Evolutionary conservation across 306 rosid genomes (phyloP), one percentile per base, ranked within the genome.

Genomic region (Trichosanthes truncata): DNA sequence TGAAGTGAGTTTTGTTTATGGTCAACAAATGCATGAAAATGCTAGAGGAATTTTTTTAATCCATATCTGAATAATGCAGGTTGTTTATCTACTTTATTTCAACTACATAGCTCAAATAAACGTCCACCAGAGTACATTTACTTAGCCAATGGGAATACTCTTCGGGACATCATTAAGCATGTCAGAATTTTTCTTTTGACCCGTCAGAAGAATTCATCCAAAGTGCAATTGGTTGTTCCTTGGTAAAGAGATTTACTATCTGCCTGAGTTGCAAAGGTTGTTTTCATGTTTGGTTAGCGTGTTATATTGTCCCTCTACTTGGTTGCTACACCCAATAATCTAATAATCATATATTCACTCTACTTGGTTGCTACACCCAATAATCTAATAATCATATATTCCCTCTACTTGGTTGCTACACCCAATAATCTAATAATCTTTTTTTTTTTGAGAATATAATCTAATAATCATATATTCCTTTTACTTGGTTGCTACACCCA

Each of bases 221-320:
- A 78, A 91, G 81, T 79, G 81, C 84, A 80, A 83, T 88, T 63
- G 98, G 94, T 72, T 81, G 77, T 73, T 86, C 89, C 46, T 61
- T 63, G 53, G 31, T 91, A 77, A 88, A 86, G 81, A 88, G 86
- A 29, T 91, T 93, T 85, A 51, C 76, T 56, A 72, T 85, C 63
- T 96, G 97, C 84, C 75, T 93, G 78, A 85, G 81, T 73, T 96
- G 97, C 92, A 81, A 85, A 91, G 97, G 97, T 95, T 84, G 78
- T 84, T 71, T 83, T 63, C 82, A 21, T 80, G 33, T 74, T 26
- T 69, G 18, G 74, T 82, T 83, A 20, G 45, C 80, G 0, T 25
- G 80, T 66, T 56, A 21, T 31, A 29, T 78, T 3, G 9, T 80
- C 63, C 9, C 6, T 60, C 57, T 46, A 15, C 48, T 78, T 78